Conservation (phyloP, 2,329 filamentous ascomycete genomes). For the Aureobasidium uvarum region DNA sequence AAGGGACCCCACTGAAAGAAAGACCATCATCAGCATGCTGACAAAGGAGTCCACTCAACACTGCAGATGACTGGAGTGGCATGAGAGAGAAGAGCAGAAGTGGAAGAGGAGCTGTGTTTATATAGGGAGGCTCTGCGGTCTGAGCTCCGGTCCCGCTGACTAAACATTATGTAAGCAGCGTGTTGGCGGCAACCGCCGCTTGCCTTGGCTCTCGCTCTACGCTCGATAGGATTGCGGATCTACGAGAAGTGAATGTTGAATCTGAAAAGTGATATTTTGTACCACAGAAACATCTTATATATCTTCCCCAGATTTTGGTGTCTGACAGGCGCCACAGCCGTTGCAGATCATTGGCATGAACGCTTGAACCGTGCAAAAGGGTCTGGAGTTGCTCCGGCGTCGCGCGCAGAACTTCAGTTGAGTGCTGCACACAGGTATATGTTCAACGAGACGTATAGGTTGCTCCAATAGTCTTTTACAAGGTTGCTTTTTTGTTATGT, state of each 20-base stretch:
- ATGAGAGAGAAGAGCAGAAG: not conserved
- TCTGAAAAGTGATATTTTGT: not conserved
- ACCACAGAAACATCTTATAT: conserved; percentile 7
- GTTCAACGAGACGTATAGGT: not conserved
- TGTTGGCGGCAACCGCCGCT: not conserved
- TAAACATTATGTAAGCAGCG: not conserved
- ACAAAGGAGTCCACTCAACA: not conserved
- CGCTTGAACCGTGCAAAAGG: not conserved
- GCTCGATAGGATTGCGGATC: not conserved
- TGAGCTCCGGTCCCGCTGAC: not conserved
- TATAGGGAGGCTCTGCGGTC: not conserved
- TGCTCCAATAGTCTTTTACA: not conserved
- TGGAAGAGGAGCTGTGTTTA: not conserved
- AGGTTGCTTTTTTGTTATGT: not conserved
- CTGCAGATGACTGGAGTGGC: not conserved
- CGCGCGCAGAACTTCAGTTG: not conserved
- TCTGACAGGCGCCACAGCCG: conserved; percentile 9
- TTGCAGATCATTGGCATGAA: conserved; percentile 11
- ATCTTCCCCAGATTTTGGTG: not conserved
- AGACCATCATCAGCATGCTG: not conserved
- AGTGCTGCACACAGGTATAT: not conserved
- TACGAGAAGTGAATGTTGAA: not conserved
- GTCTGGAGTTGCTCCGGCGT: not conserved
- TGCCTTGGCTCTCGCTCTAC: not conserved
- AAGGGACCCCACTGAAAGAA: conserved; percentile 2